Percentiles rank a stretch among this genome's conserved stretches.
These are phyloP conservation scores for Colletotrichum horii DNA, from an alignment of 2,329 filamentous ascomycete genomes.

Conservation along the genomic window DNA sequence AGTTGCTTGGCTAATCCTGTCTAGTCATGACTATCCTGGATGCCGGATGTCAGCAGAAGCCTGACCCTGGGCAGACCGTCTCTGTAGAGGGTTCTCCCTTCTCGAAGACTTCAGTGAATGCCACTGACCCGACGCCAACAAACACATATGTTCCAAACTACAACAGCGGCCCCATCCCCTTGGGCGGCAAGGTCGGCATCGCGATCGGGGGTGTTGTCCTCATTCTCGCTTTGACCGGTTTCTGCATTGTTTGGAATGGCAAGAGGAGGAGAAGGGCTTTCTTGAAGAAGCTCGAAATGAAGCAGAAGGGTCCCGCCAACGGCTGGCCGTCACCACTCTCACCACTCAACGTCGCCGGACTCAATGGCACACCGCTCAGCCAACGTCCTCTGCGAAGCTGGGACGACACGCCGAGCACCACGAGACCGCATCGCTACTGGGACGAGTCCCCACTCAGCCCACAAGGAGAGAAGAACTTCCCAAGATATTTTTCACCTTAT, in stretches of 20 bases:
- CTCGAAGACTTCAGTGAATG: conserved; percentile 49
- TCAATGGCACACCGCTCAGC: conserved; percentile 25
- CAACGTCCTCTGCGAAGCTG: conserved; percentile 46
- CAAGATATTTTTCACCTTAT: conserved; percentile 64
- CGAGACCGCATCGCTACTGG: conserved; percentile 58
- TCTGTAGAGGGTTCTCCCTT: conserved; percentile 59
- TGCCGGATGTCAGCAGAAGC: conserved; percentile 61
- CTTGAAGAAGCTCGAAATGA: conserved; percentile 50
- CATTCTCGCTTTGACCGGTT: conserved; percentile 53
- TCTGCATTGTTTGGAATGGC: conserved; percentile 60
- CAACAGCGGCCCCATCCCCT: conserved; percentile 49
- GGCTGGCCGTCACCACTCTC: conserved; percentile 48
- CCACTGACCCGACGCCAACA: conserved; percentile 52
- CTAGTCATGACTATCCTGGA: conserved; percentile 56
- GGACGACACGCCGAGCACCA: conserved; percentile 62
- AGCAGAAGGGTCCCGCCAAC: conserved; percentile 35
- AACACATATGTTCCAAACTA: conserved; percentile 45
- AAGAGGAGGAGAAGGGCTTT: conserved; percentile 59
- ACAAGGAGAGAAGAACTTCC: conserved; percentile 41
- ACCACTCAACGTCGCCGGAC: conserved; percentile 28
- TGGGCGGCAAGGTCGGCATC: conserved; percentile 64
- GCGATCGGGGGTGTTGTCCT: conserved; percentile 55
- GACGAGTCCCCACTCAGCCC: conserved; percentile 53
- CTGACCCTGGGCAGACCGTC: conserved; percentile 50
- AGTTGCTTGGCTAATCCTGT: conserved; percentile 1